A percentile compares a stretch with the other conserved stretches of the same genome.
These are phyloP conservation scores for Myxozyma geophila DNA, from an alignment of 805 yeast species.

Conservation along the genomic window DNA sequence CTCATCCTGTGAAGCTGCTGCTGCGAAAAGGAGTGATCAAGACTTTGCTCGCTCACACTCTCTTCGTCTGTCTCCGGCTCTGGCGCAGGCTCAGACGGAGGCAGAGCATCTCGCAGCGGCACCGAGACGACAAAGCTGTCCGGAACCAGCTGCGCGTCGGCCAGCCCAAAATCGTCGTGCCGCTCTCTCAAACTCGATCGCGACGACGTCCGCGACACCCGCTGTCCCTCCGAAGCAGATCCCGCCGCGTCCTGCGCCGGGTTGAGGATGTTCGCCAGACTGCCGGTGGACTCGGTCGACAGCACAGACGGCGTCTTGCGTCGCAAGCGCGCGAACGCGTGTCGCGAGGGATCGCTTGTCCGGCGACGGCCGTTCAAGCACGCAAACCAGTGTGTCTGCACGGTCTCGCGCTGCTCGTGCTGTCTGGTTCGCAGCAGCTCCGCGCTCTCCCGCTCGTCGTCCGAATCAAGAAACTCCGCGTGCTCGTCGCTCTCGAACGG, in stretches of 20 bases:
- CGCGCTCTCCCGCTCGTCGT: slow-evolving; percentile 12
- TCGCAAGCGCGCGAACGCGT: background rate
- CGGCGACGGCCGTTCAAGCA: slow-evolving; percentile 3
- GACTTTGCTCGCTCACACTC: background rate
- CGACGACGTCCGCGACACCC: background rate
- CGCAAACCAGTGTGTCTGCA: slow-evolving; percentile 8
- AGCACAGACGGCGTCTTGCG: slow-evolving; percentile 16
- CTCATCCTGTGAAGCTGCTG: background rate
- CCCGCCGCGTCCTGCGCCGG: slow-evolving; percentile 1
- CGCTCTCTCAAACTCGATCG: slow-evolving; percentile 5
- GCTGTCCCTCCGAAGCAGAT: background rate
- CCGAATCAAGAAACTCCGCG: slow-evolving; percentile 8
- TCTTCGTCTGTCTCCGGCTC: background rate
- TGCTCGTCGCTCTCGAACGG: background rate
- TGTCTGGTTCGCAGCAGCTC: slow-evolving; percentile 12
- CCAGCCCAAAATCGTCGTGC: slow-evolving; percentile 26
- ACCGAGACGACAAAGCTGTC: slow-evolving; percentile 32
- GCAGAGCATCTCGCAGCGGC: slow-evolving; percentile 20
- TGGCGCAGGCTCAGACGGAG: background rate
- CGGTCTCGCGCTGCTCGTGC: background rate
- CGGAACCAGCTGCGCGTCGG: slow-evolving; percentile 32
- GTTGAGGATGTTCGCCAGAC: slow-evolving; percentile 10
- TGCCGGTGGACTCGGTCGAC: slow-evolving; percentile 5
- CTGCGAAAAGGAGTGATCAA: background rate
- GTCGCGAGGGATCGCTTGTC: too few relatives aligned